Evolutionary conservation across 306 rosid genomes (phyloP), one percentile per base, ranked within the genome.

Genomic region (Adenanthera pavonina): DNA sequence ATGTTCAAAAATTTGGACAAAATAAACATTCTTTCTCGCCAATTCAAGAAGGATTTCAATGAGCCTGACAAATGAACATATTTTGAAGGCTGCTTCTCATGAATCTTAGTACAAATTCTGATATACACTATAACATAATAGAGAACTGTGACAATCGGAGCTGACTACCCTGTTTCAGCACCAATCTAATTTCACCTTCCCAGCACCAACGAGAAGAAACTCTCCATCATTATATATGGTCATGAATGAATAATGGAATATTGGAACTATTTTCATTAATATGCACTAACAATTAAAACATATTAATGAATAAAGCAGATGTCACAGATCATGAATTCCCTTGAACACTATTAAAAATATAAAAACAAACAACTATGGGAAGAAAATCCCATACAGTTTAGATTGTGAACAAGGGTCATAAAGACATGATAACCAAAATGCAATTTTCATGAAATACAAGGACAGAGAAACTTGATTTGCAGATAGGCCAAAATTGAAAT

Each of bases 361-460:
- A 78, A 62, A 51, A 15, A 19, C 44, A 76, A 35, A 49, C 2
- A 75, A 56, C 8, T 40, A 30, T 6, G 13, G 1, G 19, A 79
- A 57, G 59, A 40, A 47, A 57, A 64, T 13, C n/a, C 66, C 46
- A 77, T 6, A 69, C 51, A 57, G 51, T 41, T 19, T 67, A 54
- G 65, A 62, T 34, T 47, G 73, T 15, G 60, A 75, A 66, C 54
- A 48, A 72, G 40, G 51, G 54, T 44, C 19, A 34, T 46, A 33
- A 25, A 59, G 12, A 67, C 48, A 40, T 52, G 69, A 3, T 57
- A 48, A 7, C 62, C 33, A 51, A 20, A 74, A 44, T 75, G 73
- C 33, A 73, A 74, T 77, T 25, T n/a, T 75, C 25, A 69, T 25
- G 75, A 59, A 78, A 19, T 34, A 78, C 14, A 66, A 5, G 36